Evolutionary conservation across 495 filamentous ascomycete species (phyloP), one percentile per base, ranked within the genome.

Genomic region (Penicillium robsamsonii): DNA sequence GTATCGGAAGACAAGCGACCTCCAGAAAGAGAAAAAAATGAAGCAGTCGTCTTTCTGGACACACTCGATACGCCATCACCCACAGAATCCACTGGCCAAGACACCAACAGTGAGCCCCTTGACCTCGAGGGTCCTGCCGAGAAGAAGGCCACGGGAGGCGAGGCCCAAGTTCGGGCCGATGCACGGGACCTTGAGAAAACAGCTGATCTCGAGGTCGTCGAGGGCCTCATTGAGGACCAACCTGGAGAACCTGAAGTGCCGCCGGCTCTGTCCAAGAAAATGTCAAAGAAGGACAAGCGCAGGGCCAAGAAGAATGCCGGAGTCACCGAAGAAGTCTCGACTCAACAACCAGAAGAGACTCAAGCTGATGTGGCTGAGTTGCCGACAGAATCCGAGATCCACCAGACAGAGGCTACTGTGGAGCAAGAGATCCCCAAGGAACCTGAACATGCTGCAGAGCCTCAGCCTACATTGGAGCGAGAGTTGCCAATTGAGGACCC

Each of bases 261-360:
- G 0, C 40, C 56, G 4, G 37, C 58, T 42, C 15, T 66, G 41
- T 59, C 63, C 9, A 66, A 52, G 46, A 74, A 75, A 49, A 58
- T 69, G 24, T 70, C 68, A 15, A 72, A 74, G 55, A 74, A 74
- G 44, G 70, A 78, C 29, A 72, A 73, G 60, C 73, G 74, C 24
- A 75, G 69, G 41, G 56, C 51, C 20, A 74, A 73, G 58, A 66
- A 70, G 50, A 59, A 57, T 35, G 22, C 50, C 27, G 58, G 24
- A 1, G 24, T 20, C n/a, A 15, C 49, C 7, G 57, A 59, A 46
- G 53, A 58, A 11, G 13, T 8, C 13, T 29, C 45, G n/a, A n/a
- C n/a, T 29, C 46, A 61, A 44, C 56, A 60, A 45, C 25, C 54
- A 10, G 40, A 52, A 15, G 18, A 35, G 12, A 17, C 24, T 47